Evolutionary conservation across 345 rosid genomes (phyloP).

Genomic region (Excoecaria cochinchinensis): DNA sequence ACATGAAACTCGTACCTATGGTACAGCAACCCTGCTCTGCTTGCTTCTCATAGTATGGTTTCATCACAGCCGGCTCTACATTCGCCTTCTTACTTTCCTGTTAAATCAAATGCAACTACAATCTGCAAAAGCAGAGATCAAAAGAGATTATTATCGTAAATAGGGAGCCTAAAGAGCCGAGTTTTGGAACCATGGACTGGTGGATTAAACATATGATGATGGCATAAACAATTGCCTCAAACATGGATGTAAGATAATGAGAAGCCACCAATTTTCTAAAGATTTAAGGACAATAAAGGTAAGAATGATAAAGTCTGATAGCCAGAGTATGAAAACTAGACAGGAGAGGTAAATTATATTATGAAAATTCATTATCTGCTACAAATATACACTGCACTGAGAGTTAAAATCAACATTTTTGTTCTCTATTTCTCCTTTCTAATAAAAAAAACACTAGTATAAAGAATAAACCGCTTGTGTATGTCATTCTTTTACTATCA

Average conservation of each 20-base stretch:
- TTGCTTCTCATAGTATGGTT: too few relatives aligned
- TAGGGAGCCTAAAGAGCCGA: too few relatives aligned
- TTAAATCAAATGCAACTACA: too few relatives aligned
- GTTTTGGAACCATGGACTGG: not conserved
- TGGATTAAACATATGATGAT: not conserved
- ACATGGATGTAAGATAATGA: not conserved
- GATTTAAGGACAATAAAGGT: not conserved
- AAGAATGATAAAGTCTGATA: not conserved
- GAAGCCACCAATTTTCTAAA: not conserved
- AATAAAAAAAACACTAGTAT: not conserved
- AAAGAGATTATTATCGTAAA: too few relatives aligned
- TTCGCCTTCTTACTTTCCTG: too few relatives aligned
- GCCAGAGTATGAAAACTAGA: not conserved
- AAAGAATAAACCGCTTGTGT: not conserved
- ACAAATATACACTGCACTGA: constrained; percentile 7
- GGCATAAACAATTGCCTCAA: not conserved
- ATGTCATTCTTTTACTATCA: not conserved
- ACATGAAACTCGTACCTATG: too few relatives aligned
- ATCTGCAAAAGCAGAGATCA: too few relatives aligned
- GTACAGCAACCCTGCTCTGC: too few relatives aligned
- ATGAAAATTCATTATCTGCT: constrained; percentile 2
- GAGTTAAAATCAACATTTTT: not conserved
- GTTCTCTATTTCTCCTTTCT: not conserved
- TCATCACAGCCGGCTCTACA: too few relatives aligned
- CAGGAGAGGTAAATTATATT: not conserved